phyloP scores from a whole-genome alignment of 345 rosid genomes.

The Raphanus raphanistrum region DNA sequence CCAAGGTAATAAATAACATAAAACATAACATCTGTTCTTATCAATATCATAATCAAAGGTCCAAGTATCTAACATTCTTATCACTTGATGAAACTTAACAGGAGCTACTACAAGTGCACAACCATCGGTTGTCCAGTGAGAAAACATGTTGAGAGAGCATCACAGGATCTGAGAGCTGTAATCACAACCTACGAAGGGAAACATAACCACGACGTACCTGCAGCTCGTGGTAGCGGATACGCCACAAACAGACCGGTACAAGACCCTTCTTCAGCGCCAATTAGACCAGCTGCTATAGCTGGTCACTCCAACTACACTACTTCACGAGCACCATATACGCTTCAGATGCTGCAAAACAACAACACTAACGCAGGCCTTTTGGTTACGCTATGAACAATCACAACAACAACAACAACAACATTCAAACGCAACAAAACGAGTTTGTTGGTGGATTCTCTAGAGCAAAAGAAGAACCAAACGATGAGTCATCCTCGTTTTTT shows the following conservation, averaged over 20 bases:
- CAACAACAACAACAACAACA: conserved; percentile 23
- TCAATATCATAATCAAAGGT: conserved; percentile 1
- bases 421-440: conserved; percentile 39
- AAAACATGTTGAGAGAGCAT: conserved; percentile 92
- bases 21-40: conserved; percentile 3
- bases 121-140: conserved; percentile 78
- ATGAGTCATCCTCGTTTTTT: conserved; percentile 44
- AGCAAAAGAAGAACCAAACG: conserved; percentile 78
- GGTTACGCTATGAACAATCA: conserved; percentile 44
- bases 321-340: conserved; percentile 45
- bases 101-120: conserved; percentile 99
- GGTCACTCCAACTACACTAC: conserved; percentile 46
- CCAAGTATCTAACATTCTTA: conserved; percentile 8
- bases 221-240: conserved; percentile 80
- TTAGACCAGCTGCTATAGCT: conserved; percentile 65
- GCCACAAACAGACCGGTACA: conserved; percentile 46
- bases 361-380: conserved; percentile 35
- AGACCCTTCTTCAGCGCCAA: conserved; percentile 44
- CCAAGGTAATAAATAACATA: conserved; percentile 58
- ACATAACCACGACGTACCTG: conserved; percentile 96
- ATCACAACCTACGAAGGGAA: conserved; percentile 95
- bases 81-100: conserved; percentile 25
- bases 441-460: conserved; percentile 42
- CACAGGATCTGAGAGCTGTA: conserved; percentile 78
- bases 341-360: conserved; percentile 55